A percentile compares a stretch with the other conserved stretches of the same genome.
These are phyloP conservation scores for Thymus mandschuricus DNA, from an alignment of 257 asterid genomes.

Conservation along the genomic window DNA sequence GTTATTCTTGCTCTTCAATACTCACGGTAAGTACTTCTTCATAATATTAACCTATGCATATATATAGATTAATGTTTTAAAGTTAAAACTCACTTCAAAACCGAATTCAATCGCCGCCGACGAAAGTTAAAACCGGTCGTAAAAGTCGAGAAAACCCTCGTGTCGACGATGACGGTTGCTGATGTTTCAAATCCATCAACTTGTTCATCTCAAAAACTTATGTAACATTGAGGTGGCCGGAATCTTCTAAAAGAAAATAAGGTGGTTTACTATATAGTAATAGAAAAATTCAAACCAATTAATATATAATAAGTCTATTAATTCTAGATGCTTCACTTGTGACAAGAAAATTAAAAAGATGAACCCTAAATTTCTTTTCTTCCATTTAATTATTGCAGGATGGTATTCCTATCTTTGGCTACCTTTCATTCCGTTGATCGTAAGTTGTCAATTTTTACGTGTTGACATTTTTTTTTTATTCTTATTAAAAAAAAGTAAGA, in stretches of 20 bases:
- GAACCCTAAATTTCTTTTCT: not conserved
- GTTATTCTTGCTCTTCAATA: slow-evolving; percentile 78
- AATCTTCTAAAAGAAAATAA: too few species aligned
- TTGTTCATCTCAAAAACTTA: too few species aligned
- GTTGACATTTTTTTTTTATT: slow-evolving; percentile 4
- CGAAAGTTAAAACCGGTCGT: too few species aligned
- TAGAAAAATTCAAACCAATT: not conserved
- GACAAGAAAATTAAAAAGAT: not conserved
- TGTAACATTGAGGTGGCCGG: too few species aligned
- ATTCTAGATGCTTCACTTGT: not conserved
- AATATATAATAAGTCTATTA: not conserved
- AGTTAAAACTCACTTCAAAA: too few species aligned
- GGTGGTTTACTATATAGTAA: not conserved
- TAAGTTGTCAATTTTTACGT: slow-evolving; percentile 45
- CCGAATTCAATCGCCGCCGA: too few species aligned
- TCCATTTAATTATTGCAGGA: slow-evolving; percentile 48
- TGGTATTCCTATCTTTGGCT: slow-evolving; percentile 90
- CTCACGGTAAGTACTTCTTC: slow-evolving; percentile 64
- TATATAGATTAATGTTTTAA: too few species aligned
- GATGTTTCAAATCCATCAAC: too few species aligned
- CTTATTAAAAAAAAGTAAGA: not conserved
- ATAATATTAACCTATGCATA: not conserved
- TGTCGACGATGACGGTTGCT: too few species aligned
- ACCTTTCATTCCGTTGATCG: slow-evolving; percentile 84
- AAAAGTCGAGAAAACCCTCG: too few species aligned